These are phyloP conservation scores for Russula compacta DNA, from an alignment of 768 basidiomycete species.

Conservation along the genomic window DNA sequence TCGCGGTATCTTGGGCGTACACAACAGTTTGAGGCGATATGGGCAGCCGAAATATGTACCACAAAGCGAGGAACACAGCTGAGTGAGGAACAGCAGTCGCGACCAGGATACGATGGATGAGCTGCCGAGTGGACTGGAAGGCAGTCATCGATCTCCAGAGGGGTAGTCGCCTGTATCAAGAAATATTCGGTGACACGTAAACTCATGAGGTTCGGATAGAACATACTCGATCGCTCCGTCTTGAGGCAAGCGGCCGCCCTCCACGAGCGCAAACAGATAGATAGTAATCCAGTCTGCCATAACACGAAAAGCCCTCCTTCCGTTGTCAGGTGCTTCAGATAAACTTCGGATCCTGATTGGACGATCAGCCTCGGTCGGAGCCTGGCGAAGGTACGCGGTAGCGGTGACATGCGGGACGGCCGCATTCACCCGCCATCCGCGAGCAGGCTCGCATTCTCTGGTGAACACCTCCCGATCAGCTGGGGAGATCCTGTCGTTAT, in stretches of 20 bases:
- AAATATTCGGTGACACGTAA: background rate
- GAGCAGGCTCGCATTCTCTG: background rate
- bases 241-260: constrained; percentile 14
- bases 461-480: constrained; percentile 5
- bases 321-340: constrained; percentile 13
- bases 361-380: constrained; percentile 9
- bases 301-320: constrained; percentile 11
- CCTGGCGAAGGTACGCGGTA: constrained; percentile 2
- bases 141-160: constrained; percentile 16
- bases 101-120: constrained; percentile 14
- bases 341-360: constrained; percentile 15
- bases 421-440: constrained; percentile 4
- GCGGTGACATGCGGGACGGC: background rate
- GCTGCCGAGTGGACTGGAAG: constrained; percentile 16
- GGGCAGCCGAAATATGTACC: constrained; percentile 27
- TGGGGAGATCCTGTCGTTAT: constrained; percentile 5
- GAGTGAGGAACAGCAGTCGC: constrained; percentile 17
- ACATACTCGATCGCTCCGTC: constrained; percentile 17
- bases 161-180: constrained; percentile 7
- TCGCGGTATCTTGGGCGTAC: constrained; percentile 11
- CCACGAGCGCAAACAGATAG: constrained; percentile 16
- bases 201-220: background rate
- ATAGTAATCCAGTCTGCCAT: constrained; percentile 18
- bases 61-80: constrained; percentile 21
- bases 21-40: constrained; percentile 16